Evolutionary conservation across 2,329 filamentous ascomycete genomes (phyloP).

Genomic region (Didymella lethalis): DNA sequence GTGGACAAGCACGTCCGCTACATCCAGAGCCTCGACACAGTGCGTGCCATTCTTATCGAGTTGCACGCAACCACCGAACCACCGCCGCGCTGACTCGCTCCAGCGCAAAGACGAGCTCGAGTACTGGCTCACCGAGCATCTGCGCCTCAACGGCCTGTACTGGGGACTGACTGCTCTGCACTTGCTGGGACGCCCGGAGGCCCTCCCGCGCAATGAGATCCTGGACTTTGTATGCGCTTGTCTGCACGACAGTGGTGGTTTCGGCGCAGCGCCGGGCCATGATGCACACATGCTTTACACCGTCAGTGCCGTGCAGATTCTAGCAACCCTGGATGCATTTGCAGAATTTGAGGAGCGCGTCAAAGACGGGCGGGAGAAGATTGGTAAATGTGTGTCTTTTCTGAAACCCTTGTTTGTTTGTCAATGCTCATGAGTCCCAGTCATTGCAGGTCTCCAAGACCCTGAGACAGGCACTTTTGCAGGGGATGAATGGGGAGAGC

Average conservation of each 20-base stretch:
- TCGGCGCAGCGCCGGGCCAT: slow-evolving; percentile 91
- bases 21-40: slow-evolving; percentile 88
- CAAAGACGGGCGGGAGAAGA: slow-evolving; percentile 71
- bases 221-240: slow-evolving; percentile 97
- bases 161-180: slow-evolving; percentile 93
- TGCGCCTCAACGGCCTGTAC: slow-evolving; percentile 94
- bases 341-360: slow-evolving; percentile 78
- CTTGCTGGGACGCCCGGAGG: slow-evolving; percentile 81
- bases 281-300: slow-evolving; percentile 97
- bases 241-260: slow-evolving; percentile 86
- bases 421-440: slow-evolving; percentile 54
- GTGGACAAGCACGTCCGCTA: slow-evolving; percentile 83
- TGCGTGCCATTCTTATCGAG: slow-evolving; percentile 55
- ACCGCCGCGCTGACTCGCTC: slow-evolving; percentile 51
- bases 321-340: slow-evolving; percentile 85
- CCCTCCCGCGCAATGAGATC: slow-evolving; percentile 79
- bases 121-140: slow-evolving; percentile 97
- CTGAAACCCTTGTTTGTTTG: slow-evolving; percentile 10
- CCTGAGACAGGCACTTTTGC: slow-evolving; percentile 83
- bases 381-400: slow-evolving; percentile 76
- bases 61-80: slow-evolving; percentile 27
- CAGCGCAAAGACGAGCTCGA: slow-evolving; percentile 91
- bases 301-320: slow-evolving; percentile 91
- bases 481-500: slow-evolving; percentile 96
- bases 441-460: slow-evolving; percentile 84